A percentile compares a stretch with the other conserved stretches of the same genome.
These are phyloP conservation scores for Microsporum canis DNA, from an alignment of 2,329 filamentous ascomycete species.

Conservation along the genomic window DNA sequence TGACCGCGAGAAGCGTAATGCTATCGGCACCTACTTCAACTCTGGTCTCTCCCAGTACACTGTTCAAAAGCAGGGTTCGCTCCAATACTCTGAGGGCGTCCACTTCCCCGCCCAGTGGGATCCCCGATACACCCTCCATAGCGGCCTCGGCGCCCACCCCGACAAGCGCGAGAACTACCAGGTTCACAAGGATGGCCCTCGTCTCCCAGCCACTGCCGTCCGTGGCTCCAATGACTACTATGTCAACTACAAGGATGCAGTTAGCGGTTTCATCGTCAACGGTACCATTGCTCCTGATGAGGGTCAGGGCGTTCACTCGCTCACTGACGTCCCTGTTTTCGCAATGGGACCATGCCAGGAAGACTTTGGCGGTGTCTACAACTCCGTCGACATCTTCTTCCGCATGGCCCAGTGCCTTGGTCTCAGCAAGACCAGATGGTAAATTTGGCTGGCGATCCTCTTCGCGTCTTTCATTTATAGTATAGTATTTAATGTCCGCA, in stretches of 20 bases:
- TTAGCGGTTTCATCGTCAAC: slow-evolving; percentile 60
- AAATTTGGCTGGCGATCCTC: background rate
- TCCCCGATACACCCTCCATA: slow-evolving; percentile 68
- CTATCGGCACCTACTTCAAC: slow-evolving; percentile 60
- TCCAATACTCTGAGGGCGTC: slow-evolving; percentile 57
- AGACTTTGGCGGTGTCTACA: slow-evolving; percentile 51
- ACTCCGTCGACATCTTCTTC: slow-evolving; percentile 33
- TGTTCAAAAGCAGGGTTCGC: slow-evolving; percentile 45
- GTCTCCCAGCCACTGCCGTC: slow-evolving; percentile 46
- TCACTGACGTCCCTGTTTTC: slow-evolving; percentile 70
- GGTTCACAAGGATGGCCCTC: slow-evolving; percentile 55
- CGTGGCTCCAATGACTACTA: slow-evolving; percentile 47
- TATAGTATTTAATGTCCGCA: background rate
- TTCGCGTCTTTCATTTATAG: background rate
- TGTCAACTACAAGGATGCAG: slow-evolving; percentile 56
- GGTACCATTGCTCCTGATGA: slow-evolving; percentile 57
- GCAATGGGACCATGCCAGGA: slow-evolving; percentile 70
- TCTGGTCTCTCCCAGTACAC: slow-evolving; percentile 69
- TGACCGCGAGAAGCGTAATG: slow-evolving; percentile 62
- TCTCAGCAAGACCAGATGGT: background rate
- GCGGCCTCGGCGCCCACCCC: slow-evolving; percentile 59
- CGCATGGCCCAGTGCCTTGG: slow-evolving; percentile 31
- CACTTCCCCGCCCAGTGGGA: slow-evolving; percentile 79
- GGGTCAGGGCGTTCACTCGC: slow-evolving; percentile 59
- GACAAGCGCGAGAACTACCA: slow-evolving; percentile 67